These are phyloP conservation scores for Sarcodon aspratus DNA, from an alignment of 768 basidiomycete genomes.

Conservation along the genomic window DNA sequence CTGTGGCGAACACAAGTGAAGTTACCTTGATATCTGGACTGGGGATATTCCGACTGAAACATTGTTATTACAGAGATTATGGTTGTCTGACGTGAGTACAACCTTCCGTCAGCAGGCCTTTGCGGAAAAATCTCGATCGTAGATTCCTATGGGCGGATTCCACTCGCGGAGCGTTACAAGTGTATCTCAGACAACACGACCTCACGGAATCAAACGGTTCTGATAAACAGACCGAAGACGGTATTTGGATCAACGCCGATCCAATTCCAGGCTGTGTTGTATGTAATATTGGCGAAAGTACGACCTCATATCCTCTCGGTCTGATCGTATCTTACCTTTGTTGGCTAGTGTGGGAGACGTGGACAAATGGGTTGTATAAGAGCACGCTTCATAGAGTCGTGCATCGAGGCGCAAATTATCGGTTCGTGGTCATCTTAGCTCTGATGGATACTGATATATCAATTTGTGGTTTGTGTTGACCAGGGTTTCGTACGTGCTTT, in stretches of 20 bases:
- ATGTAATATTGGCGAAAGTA: conserved; percentile 89
- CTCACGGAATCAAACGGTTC: conserved; percentile 4
- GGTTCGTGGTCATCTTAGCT: conserved; percentile 12
- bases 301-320: conserved; percentile 15
- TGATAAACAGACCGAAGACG: conserved; percentile 40
- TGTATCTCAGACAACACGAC: conserved; percentile 45
- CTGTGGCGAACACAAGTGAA: conserved; percentile 83
- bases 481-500: conserved; percentile 58
- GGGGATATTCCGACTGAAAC: neutral
- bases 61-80: conserved; percentile 51
- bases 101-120: neutral
- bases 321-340: neutral
- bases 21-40: neutral
- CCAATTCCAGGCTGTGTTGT: conserved; percentile 78
- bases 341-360: conserved; percentile 77
- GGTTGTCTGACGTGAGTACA: conserved; percentile 71
- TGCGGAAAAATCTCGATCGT: neutral
- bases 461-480: conserved; percentile 3
- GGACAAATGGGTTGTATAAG: conserved; percentile 80
- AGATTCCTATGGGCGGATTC: conserved; percentile 85
- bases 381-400: conserved; percentile 88
- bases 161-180: conserved; percentile 72
- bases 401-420: conserved; percentile 64
- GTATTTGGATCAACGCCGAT: conserved; percentile 76
- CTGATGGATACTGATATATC: neutral